phyloP scores from a whole-genome alignment of 768 basidiomycete genomes.

The Leccinum pellstonianum region DNA sequence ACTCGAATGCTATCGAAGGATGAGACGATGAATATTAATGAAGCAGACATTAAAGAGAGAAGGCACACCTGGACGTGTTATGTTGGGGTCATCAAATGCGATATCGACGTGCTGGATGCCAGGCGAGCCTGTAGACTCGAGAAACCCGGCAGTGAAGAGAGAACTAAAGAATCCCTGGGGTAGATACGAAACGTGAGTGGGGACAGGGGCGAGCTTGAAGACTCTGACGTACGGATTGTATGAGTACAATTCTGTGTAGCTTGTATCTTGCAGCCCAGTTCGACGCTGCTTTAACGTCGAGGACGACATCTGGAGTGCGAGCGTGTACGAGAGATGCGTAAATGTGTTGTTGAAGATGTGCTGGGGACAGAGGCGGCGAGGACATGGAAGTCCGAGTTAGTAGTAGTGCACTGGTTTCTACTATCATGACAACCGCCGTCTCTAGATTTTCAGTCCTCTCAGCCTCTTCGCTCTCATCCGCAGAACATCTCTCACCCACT shows the following conservation, averaged over 20 bases:
- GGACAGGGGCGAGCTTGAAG: not conserved
- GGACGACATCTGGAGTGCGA: conserved; percentile 73
- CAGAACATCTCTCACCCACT: conserved; percentile 53
- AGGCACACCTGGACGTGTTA: conserved; percentile 76
- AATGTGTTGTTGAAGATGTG: conserved; percentile 70
- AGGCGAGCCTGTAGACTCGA: conserved; percentile 48
- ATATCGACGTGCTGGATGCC: conserved; percentile 59
- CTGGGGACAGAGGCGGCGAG: conserved; percentile 45
- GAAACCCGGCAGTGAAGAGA: conserved; percentile 79
- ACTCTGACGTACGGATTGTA: conserved; percentile 67
- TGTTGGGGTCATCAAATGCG: conserved; percentile 81
- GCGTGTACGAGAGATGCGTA: conserved; percentile 71
- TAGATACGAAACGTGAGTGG: conserved; percentile 9
- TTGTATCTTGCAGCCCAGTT: conserved; percentile 70
- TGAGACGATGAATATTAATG: not conserved
- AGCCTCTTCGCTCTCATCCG: conserved; percentile 43
- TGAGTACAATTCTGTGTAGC: conserved; percentile 82
- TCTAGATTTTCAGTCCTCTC: conserved; percentile 41
- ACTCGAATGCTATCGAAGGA: conserved; percentile 76
- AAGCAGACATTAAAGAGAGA: not conserved
- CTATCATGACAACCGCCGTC: conserved; percentile 29
- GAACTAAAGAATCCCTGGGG: conserved; percentile 82
- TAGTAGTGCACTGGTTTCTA: not conserved
- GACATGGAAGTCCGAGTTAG: conserved; percentile 29
- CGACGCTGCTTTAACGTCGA: conserved; percentile 58